Evolutionary conservation across 2,329 filamentous ascomycete genomes (phyloP), one percentile per base, ranked within the genome.

Genomic region (Aureobasidium subglaciale): DNA sequence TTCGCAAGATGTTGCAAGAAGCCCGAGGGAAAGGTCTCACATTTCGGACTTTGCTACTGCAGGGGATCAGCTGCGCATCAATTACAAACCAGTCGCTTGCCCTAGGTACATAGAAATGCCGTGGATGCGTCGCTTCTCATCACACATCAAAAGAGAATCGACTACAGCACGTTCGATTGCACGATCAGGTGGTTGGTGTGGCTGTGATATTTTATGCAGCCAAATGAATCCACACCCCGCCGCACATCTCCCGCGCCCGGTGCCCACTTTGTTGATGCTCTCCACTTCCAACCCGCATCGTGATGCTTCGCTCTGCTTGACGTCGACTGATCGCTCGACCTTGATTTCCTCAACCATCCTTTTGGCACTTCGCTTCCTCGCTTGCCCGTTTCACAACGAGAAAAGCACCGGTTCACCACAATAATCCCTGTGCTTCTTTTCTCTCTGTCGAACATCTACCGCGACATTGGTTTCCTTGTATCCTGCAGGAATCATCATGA

Each of bases 131-230:
- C 38, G 46, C 46, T 37, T 29, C 34, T 20, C 8, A 50, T 50
- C 46, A 50, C 46, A 50, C 46, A 32, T 50, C n/a, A 50, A 8
- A 37, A 24, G 32, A n/a, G 24, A 29, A 50, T 29, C 25, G 34
- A 10, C 32, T 11, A 18, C 20, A 18, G 43, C 35, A 40, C 35
- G 34, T 52, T 52, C 48, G 48, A 41, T 42, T 27, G 40, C 20
- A n/a, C 8, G 40, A 42, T 42, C 20, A n/a, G 48, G 48, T 40
- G 48, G 50, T 42, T 54, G 50, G 38, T 54, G 50, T 54, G 50
- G 50, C 50, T 54, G 50, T 54, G 38, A 27, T 49, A 8, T 43
- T 54, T 43, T 30, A 41, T 52, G 48, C 35, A 52, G 30, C 46
- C 30, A 48, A n/a, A 8, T 16, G 43, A 25, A 24, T 24, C 20